These are phyloP conservation scores for Lasiosphaeria ovina DNA, from an alignment of 495 filamentous ascomycete genomes.

Conservation along the genomic window DNA sequence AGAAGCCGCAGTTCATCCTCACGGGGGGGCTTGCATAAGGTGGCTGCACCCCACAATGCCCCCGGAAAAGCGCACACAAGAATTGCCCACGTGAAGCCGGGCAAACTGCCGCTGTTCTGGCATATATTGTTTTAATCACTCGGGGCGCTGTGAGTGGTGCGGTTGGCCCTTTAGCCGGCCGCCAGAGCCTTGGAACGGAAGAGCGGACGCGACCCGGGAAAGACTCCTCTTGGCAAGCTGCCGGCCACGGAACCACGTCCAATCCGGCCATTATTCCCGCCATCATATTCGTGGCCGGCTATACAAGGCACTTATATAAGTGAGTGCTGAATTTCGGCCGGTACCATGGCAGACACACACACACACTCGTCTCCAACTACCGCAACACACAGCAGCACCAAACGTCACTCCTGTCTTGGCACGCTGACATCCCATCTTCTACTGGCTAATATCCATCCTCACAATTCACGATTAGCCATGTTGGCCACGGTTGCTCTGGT, in stretches of 20 bases:
- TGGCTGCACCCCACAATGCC: slow-evolving; percentile 21
- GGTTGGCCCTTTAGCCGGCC: slow-evolving; percentile 15
- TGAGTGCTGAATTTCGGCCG: not conserved
- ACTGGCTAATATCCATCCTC: not conserved
- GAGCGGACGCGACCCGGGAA: slow-evolving; percentile 15
- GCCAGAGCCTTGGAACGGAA: slow-evolving; percentile 7
- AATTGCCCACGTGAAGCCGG: slow-evolving; percentile 5
- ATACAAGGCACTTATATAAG: slow-evolving; percentile 5
- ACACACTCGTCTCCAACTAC: no score
- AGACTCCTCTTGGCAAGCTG: slow-evolving; percentile 15
- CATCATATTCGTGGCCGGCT: slow-evolving; percentile 7
- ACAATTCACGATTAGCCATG: slow-evolving; percentile 14
- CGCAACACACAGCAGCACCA: not conserved
- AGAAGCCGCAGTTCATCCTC: not conserved
- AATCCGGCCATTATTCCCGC: slow-evolving; percentile 14
- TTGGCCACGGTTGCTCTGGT: slow-evolving; percentile 17
- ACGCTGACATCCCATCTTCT: not conserved
- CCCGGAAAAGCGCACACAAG: not conserved
- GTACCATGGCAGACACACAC: no score
- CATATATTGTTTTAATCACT: slow-evolving; percentile 14
- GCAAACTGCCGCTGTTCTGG: slow-evolving; percentile 13
- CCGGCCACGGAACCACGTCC: slow-evolving; percentile 14
- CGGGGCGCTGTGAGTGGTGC: slow-evolving; percentile 12
- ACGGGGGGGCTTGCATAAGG: not conserved
- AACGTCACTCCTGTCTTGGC: slow-evolving; percentile 3